Evolutionary conservation across 2,329 filamentous ascomycete species (phyloP), one percentile per base, ranked within the genome.

Genomic region (Fusarium sp.): DNA sequence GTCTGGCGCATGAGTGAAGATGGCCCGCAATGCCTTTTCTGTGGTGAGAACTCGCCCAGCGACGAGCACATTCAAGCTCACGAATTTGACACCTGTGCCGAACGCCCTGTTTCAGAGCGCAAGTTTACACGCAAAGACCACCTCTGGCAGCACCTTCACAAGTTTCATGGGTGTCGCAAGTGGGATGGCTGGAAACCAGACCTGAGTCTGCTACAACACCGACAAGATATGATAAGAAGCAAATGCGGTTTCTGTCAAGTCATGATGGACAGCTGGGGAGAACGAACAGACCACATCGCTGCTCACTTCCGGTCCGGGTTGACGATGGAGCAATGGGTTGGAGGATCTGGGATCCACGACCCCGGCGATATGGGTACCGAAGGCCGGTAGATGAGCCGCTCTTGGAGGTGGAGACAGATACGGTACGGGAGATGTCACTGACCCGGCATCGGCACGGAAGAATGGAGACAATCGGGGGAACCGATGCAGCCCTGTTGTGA

Each of bases 1-100:
- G 83, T 88, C 5, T 85, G 89, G 70, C 84, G 87, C 8, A 84
- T 88, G 48, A 82, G 83, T 22, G 84, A 86, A 24, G 84, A 82
- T 11, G 81, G 83, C 15, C 81, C 83, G 0, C 79, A 83, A 28
- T 85, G 84, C 64, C 73, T 83, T 26, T 84, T 85, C 39, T 85
- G 83, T 56, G 84, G 84, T 2, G 66, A 79, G 12, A 51, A 54
- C 5, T 77, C 79, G 1, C 83, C 83, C 4, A 79, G 74, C 3
- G 77, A 82, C 7, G 75, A 81, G 41, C 84, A 85, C 59, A 75
- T 83, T 7, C 76, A 80, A 28, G 80, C 81, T 8, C 84, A 85
- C 66, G 83, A 85, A 64, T 85, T 84, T 28, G 81, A 83, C 38
- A 73, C 85, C 8, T 91, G 89, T 73, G 85, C 86, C 26, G 86